Evolutionary conservation across 2,329 filamentous ascomycete genomes (phyloP).

Genomic region (Coniochaeta prunicola): DNA sequence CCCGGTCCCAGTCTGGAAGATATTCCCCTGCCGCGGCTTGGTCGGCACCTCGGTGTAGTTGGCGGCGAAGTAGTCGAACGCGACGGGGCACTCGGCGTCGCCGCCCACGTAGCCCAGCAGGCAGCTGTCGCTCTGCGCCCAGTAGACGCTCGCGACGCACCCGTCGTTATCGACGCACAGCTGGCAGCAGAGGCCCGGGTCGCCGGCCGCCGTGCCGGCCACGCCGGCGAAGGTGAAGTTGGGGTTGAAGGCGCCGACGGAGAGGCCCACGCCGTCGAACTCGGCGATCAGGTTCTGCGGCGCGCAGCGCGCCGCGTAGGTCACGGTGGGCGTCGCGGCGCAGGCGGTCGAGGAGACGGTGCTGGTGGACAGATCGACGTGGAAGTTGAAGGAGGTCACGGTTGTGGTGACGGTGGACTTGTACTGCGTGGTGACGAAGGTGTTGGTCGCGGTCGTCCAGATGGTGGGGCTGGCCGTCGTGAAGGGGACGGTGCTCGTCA

Average conservation of each 20-base stretch:
- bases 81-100: not conserved
- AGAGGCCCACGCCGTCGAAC: slow-evolving; percentile 10
- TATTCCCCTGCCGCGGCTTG: not conserved
- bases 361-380: slow-evolving; percentile 10
- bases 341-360: slow-evolving; percentile 9
- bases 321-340: slow-evolving; percentile 4
- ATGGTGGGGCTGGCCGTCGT: slow-evolving; percentile 7
- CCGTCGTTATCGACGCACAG: slow-evolving; percentile 17
- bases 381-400: not conserved
- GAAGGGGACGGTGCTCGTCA: slow-evolving; percentile 24
- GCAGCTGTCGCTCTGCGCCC: not conserved
- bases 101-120: not conserved
- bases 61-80: not conserved
- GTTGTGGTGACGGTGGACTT: not conserved
- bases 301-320: slow-evolving; percentile 17
- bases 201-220: not conserved
- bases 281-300: slow-evolving; percentile 13
- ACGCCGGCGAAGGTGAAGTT: slow-evolving; percentile 1
- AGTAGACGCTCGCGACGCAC: slow-evolving; percentile 11
- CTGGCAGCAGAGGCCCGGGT: slow-evolving; percentile 18
- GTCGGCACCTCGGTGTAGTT: not conserved
- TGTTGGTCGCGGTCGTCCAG: not conserved
- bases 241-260: slow-evolving; percentile 9
- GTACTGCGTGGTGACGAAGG: not conserved
- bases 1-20: not conserved